A percentile compares a stretch with the other conserved stretches of the same genome.
These are phyloP conservation scores for Arthrocladium fulminans DNA, from an alignment of 2,329 filamentous ascomycete genomes.

Conservation along the genomic window DNA sequence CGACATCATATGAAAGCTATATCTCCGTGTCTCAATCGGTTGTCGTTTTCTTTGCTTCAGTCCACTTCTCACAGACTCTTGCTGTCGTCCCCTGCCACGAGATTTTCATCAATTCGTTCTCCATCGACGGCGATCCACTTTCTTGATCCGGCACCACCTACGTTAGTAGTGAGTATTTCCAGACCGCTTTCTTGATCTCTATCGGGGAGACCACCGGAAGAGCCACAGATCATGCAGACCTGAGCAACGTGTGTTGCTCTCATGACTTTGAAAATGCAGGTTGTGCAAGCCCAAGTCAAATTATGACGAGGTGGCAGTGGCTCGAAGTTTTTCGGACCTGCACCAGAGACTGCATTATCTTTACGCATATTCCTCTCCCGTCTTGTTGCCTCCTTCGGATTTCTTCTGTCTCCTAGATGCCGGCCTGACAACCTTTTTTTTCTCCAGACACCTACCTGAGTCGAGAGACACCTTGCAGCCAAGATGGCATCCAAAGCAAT, in stretches of 20 bases:
- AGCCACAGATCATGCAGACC: neutral
- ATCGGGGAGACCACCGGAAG: neutral
- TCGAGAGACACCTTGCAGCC: slow-evolving; percentile 7
- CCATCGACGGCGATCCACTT: neutral
- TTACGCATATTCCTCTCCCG: neutral
- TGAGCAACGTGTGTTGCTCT: slow-evolving; percentile 1
- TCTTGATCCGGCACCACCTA: neutral
- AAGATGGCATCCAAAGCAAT: slow-evolving; percentile 70
- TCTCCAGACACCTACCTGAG: neutral
- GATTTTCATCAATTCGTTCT: neutral
- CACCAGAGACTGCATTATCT: neutral
- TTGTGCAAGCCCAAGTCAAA: neutral
- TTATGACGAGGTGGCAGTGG: neutral
- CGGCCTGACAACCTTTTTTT: neutral
- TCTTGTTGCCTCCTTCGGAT: neutral
- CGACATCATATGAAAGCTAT: neutral
- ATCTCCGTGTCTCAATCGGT: neutral
- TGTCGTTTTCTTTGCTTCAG: neutral
- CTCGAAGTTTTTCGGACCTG: too few relatives aligned
- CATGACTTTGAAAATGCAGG: neutral
- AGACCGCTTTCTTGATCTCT: slow-evolving; percentile 2
- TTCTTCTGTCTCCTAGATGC: neutral
- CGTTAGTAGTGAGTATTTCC: slow-evolving; percentile 4
- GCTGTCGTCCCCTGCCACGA: slow-evolving; percentile 13
- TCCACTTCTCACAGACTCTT: slow-evolving; percentile 11